Percentiles rank a stretch among this genome's conserved stretches.
These are phyloP conservation scores for Rhizopogon rudus DNA, from an alignment of 768 basidiomycete species.

Conservation along the genomic window DNA sequence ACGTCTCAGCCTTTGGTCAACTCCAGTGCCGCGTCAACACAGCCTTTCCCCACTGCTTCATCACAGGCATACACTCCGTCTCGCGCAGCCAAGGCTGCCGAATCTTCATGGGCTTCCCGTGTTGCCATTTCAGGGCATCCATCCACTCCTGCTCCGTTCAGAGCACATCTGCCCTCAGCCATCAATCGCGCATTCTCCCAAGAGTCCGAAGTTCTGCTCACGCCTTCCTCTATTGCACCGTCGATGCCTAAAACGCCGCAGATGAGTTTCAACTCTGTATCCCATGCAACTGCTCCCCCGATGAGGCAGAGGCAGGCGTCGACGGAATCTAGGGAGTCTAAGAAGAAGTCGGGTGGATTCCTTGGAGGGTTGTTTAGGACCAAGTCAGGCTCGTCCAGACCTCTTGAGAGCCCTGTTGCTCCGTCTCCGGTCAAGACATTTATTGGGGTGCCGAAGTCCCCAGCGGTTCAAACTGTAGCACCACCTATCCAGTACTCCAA, in stretches of 20 bases:
- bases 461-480: background rate
- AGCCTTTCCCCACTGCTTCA: slow-evolving; percentile 25
- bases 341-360: slow-evolving; percentile 24
- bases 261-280: background rate
- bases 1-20: slow-evolving; percentile 21
- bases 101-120: slow-evolving; percentile 16
- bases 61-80: background rate
- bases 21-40: slow-evolving; percentile 16
- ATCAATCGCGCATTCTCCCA: slow-evolving; percentile 36
- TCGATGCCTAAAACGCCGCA: slow-evolving; percentile 35
- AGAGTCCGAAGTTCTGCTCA: slow-evolving; percentile 52
- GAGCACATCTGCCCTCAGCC: slow-evolving; percentile 16
- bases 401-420: slow-evolving; percentile 16
- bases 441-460: slow-evolving; percentile 15
- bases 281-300: slow-evolving; percentile 11
- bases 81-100: background rate
- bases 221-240: slow-evolving; percentile 60
- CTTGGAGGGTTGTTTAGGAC: slow-evolving; percentile 24
- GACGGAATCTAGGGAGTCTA: slow-evolving; percentile 29
- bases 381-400: slow-evolving; percentile 27
- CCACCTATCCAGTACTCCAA: slow-evolving; percentile 7
- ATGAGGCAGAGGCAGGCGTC: slow-evolving; percentile 20
- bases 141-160: slow-evolving; percentile 26
- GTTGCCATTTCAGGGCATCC: slow-evolving; percentile 25
- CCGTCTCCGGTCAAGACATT: slow-evolving; percentile 15